Percentiles rank a stretch among this genome's conserved stretches.
These are phyloP conservation scores for Trichoderma orchidacearum DNA, from an alignment of 495 filamentous ascomycete genomes.

Conservation along the genomic window DNA sequence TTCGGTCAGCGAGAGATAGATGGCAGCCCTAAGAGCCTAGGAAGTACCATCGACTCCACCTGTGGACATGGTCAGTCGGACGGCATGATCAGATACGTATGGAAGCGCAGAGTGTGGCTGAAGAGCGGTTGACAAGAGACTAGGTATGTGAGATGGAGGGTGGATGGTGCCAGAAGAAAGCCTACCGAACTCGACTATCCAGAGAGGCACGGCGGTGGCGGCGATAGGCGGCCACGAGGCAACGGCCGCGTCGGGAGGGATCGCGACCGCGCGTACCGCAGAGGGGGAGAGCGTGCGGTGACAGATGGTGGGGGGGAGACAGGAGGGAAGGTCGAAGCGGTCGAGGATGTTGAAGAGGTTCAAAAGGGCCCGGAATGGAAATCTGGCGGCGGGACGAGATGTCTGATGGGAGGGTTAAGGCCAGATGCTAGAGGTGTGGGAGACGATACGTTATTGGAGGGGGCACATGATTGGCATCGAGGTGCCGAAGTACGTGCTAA, in stretches of 20 bases:
- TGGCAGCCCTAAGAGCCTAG: background rate
- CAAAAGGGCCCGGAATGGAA: background rate
- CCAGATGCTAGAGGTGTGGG: background rate
- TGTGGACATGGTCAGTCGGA: slow-evolving; percentile 1
- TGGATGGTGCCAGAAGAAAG: background rate
- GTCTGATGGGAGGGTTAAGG: background rate
- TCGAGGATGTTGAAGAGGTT: background rate
- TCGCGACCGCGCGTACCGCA: slow-evolving; percentile 1
- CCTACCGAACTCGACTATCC: background rate
- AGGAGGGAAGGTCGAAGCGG: background rate
- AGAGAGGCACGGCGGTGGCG: too few species aligned
- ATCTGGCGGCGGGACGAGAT: background rate
- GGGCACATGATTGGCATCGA: slow-evolving; percentile 3
- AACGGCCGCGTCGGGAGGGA: background rate
- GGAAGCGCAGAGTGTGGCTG: background rate
- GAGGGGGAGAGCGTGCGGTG: background rate
- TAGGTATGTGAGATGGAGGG: background rate
- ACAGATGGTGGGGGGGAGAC: background rate
- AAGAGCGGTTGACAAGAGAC: background rate
- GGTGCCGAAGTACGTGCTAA: too few species aligned
- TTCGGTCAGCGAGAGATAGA: background rate
- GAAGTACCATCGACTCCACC: background rate
- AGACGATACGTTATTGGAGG: background rate
- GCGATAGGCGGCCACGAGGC: background rate
- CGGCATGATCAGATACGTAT: background rate